phyloP scores from a whole-genome alignment of 108 stramenopile species.

The Epithemia pelagica region DNA sequence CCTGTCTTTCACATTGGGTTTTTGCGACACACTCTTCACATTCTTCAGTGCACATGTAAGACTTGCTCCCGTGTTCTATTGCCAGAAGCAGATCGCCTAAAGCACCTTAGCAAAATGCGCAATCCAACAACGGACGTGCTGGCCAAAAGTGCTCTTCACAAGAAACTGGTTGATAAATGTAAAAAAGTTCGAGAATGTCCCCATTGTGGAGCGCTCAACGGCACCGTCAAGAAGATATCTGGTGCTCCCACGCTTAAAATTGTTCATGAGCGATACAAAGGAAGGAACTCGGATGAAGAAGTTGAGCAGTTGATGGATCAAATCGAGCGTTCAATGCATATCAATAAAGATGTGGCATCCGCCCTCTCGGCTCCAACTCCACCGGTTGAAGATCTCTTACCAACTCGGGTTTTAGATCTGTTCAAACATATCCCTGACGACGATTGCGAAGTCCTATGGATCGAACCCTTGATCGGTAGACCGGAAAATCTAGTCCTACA shows the following conservation, averaged over 20 bases:
- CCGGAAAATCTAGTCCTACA: constrained; percentile 94
- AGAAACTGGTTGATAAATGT: constrained; percentile 88
- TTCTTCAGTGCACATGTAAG: constrained; percentile 97
- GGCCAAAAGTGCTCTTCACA: constrained; percentile 57
- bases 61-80: constrained; percentile 90
- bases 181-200: constrained; percentile 87
- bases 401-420: constrained; percentile 74
- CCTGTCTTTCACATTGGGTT: constrained; percentile 99
- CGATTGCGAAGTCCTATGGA: constrained; percentile 93
- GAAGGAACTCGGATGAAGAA: constrained; percentile 68
- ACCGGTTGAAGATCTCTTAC: constrained; percentile 68
- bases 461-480: constrained; percentile 82
- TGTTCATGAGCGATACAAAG: constrained; percentile 88
- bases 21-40: constrained; percentile 86
- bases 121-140: constrained; percentile 78
- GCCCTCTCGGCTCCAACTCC: constrained; percentile 29
- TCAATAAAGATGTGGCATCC: constrained; percentile 67
- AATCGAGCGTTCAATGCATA: constrained; percentile 47
- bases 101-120: constrained; percentile 67
- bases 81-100: constrained; percentile 51
- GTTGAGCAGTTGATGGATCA: constrained; percentile 53
- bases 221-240: constrained; percentile 92
- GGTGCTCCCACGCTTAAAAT: constrained; percentile 90
- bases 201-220: constrained; percentile 83
- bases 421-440: constrained; percentile 89